phyloP scores from a whole-genome alignment of 768 basidiomycete genomes.

The Psilocybe tampanensis region DNA sequence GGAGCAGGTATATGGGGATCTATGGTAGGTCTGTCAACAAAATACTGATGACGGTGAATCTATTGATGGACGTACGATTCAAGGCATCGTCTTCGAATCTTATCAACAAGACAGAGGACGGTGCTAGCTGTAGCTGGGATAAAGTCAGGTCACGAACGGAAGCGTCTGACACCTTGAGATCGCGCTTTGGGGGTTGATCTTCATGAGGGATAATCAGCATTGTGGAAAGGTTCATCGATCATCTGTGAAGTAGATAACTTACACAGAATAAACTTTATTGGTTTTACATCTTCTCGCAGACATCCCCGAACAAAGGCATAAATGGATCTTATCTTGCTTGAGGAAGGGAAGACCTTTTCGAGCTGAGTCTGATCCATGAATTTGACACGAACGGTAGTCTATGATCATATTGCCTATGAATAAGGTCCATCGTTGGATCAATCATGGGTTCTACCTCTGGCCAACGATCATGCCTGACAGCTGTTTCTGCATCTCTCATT shows the following conservation, averaged over 20 bases:
- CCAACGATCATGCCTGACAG: conserved; percentile 66
- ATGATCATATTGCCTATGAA: neutral
- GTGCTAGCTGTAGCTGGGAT: conserved; percentile 72
- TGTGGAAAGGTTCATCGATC: neutral
- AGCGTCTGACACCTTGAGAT: conserved; percentile 81
- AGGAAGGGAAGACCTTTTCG: conserved; percentile 77
- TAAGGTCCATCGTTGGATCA: neutral
- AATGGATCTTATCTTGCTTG: conserved; percentile 76
- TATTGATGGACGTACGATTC: conserved; percentile 53
- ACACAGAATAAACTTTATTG: conserved; percentile 87
- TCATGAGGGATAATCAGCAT: neutral
- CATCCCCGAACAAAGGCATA: conserved; percentile 82
- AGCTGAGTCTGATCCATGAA: conserved; percentile 83
- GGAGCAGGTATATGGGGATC: conserved; percentile 55
- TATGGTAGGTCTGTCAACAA: neutral
- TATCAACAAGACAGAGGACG: conserved; percentile 76
- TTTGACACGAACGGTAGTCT: conserved; percentile 83
- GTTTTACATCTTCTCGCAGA: conserved; percentile 73
- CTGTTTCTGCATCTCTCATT: conserved; percentile 61
- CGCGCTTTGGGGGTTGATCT: conserved; percentile 84
- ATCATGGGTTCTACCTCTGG: conserved; percentile 51
- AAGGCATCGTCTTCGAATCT: conserved; percentile 73
- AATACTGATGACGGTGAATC: neutral
- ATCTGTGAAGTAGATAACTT: conserved; percentile 26
- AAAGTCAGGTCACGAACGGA: conserved; percentile 69